Evolutionary conservation across 1,139 yeast genomes (phyloP).

Genomic region (Yamadazyma taylorii): DNA sequence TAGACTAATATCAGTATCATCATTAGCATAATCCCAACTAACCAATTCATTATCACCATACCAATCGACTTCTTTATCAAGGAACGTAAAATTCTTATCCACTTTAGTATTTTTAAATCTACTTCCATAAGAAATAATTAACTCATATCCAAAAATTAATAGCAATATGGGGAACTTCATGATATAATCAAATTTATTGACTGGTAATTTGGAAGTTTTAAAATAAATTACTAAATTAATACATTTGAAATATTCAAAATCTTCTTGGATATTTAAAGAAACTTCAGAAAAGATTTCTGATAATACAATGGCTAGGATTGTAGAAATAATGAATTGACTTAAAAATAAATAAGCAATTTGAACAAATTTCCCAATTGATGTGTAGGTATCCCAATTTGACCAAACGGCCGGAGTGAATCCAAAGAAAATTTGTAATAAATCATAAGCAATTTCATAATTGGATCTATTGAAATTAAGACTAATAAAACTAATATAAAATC

Average conservation of each 20-base stretch:
- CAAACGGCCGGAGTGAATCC: conserved; percentile 68
- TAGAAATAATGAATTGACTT: conserved; percentile 57
- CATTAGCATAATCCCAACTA: conserved; percentile 18
- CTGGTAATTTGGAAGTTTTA: conserved; percentile 20
- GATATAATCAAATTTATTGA: conserved; percentile 14
- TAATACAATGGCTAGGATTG: conserved; percentile 59
- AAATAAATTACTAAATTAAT: conserved; percentile 39
- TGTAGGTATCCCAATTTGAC: conserved; percentile 57
- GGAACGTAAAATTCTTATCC: conserved; percentile 38
- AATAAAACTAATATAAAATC: conserved; percentile 58
- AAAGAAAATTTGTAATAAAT: conserved; percentile 55
- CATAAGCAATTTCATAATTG: conserved; percentile 53
- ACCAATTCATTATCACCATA: conserved; percentile 31
- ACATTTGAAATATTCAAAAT: conserved; percentile 42
- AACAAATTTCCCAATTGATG: conserved; percentile 48
- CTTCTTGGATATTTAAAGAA: conserved; percentile 39
- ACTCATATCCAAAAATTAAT: conserved; percentile 35
- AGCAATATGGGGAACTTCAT: conserved; percentile 37
- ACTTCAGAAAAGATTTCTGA: conserved; percentile 45
- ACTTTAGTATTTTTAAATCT: conserved; percentile 11
- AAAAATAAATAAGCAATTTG: conserved; percentile 55
- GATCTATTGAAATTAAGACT: conserved; percentile 49
- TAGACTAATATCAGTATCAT: conserved; percentile 26
- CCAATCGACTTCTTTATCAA: conserved; percentile 29
- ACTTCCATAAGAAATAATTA: conserved; percentile 20